Conservation (phyloP, 805 yeast species). For the Nakazawaea ishiwadae region DNA sequence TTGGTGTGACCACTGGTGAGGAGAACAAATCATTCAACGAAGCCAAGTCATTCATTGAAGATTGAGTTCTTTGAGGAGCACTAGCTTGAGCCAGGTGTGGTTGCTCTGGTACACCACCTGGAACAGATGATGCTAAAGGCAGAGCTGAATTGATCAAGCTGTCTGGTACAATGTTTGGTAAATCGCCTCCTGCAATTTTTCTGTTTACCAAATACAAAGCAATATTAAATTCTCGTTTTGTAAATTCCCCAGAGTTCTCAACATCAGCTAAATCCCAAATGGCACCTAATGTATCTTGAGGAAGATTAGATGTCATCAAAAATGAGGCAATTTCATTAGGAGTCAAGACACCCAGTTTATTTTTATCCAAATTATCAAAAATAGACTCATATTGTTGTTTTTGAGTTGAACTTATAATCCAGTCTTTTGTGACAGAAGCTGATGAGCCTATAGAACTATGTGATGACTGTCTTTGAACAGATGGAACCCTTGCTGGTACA, state of each 20-base stretch:
- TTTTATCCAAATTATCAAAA: constrained; percentile 73
- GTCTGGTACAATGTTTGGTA: constrained; percentile 78
- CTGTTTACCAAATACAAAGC: constrained; percentile 92
- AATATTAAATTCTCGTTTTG: constrained; percentile 79
- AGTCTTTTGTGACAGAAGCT: constrained; percentile 38
- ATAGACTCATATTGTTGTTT: constrained; percentile 74
- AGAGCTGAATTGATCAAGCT: constrained; percentile 38
- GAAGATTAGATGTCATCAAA: constrained; percentile 80
- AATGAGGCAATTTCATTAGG: constrained; percentile 85
- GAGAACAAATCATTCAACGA: constrained; percentile 53
- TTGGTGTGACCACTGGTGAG: constrained; percentile 28
- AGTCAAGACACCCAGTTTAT: constrained; percentile 54
- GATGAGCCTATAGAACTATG: constrained; percentile 10
- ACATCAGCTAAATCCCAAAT: constrained; percentile 95
- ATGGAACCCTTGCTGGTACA: constrained; percentile 9
- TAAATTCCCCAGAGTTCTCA: constrained; percentile 77
- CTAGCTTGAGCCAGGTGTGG: too few species aligned
- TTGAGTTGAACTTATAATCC: constrained; percentile 67
- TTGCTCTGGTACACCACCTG: constrained; percentile 3
- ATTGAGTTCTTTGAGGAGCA: constrained; percentile 31
- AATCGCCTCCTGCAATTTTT: constrained; percentile 66
- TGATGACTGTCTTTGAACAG: constrained; percentile 7
- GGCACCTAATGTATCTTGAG: constrained; percentile 78
- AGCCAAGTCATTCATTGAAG: constrained; percentile 64
- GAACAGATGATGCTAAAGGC: constrained; percentile 8